Evolutionary conservation across 2,329 filamentous ascomycete species (phyloP).

Genomic region (Parastagonospora nodorum): DNA sequence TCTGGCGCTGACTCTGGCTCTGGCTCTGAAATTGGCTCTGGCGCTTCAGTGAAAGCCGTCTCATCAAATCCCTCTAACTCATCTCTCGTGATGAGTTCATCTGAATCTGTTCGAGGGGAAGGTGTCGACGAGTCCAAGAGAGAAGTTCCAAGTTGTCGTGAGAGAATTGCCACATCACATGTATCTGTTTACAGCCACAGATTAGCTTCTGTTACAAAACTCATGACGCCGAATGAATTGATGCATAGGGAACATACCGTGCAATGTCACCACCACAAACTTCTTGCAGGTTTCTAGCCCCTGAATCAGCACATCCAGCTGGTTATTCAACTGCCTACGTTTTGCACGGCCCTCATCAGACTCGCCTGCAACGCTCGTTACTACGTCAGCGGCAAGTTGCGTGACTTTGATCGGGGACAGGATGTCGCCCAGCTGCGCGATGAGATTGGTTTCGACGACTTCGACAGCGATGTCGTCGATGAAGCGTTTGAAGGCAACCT

Average conservation of each 20-base stretch:
- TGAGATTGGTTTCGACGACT: slow-evolving; percentile 50
- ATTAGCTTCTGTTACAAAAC: too few species aligned
- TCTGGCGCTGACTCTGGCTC: too few species aligned
- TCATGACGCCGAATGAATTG: too few species aligned
- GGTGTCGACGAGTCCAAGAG: too few species aligned
- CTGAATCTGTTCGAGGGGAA: too few species aligned
- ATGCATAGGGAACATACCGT: neutral
- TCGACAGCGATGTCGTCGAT: slow-evolving; percentile 52
- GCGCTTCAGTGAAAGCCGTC: too few species aligned
- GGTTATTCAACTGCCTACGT: slow-evolving; percentile 46
- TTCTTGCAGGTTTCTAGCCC: slow-evolving; percentile 48
- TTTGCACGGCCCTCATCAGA: slow-evolving; percentile 44
- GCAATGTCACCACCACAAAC: slow-evolving; percentile 26
- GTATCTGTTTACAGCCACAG: too few species aligned
- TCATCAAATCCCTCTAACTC: too few species aligned
- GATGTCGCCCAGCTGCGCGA: slow-evolving; percentile 45
- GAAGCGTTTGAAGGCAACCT: slow-evolving; percentile 54
- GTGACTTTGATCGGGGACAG: slow-evolving; percentile 49
- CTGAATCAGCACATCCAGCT: slow-evolving; percentile 46
- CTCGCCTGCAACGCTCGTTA: slow-evolving; percentile 50
- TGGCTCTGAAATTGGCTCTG: too few species aligned
- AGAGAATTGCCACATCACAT: too few species aligned
- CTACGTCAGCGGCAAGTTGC: slow-evolving; percentile 43
- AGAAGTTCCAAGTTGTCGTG: too few species aligned
- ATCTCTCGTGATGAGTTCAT: too few species aligned